Evolutionary conservation across 768 basidiomycete species (phyloP), one percentile per base, ranked within the genome.

Genomic region (Termitomyces sp.): DNA sequence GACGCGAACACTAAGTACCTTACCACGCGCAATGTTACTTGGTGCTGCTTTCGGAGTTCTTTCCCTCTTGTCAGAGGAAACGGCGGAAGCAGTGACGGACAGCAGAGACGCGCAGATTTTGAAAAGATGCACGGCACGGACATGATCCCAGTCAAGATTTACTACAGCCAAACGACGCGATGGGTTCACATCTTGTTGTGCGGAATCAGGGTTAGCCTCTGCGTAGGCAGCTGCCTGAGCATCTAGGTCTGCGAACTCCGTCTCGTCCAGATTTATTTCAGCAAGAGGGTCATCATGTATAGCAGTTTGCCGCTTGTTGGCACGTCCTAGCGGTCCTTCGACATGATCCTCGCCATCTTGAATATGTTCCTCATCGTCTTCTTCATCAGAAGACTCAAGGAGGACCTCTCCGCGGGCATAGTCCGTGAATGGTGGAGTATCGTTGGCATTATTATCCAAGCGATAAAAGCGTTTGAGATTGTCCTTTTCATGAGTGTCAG

Each of bases 141-240:
- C 85, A 71, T 98, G 83, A 69, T 98, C 97, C 97, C 97, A 99
- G 73, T 99, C 97, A 51, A 98, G 82, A 69, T 98, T 98, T 61
- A 98, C 96, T 44, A 89, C 82, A 0, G 96, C 97, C 7, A 99
- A 68, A 23, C 96, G 81, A 54, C 75, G 79, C 2, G 93, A 94
- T 10, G 76, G 70, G 10, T 75, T 71, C 9, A 74, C 77, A 2
- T 75, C 73, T 11, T 62, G 69, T 4, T 66, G 66, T 7, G 71
- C 74, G 3, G 76, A 75, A 23, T 79, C 78, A 10, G 78, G 76
- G 53, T 83, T 80, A 3, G 74, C 69, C 62, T 82, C 72, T 37
- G 77, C 69, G 59, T 87, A 89, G 17, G 74, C 82, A 23, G 83
- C 81, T 17, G 85, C 88, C 63, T 92, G 87, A 8, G 87, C 87